Evolutionary conservation across 2,329 filamentous ascomycete genomes (phyloP).

Genomic region (Teratosphaeria pseudoeucalypti): DNA sequence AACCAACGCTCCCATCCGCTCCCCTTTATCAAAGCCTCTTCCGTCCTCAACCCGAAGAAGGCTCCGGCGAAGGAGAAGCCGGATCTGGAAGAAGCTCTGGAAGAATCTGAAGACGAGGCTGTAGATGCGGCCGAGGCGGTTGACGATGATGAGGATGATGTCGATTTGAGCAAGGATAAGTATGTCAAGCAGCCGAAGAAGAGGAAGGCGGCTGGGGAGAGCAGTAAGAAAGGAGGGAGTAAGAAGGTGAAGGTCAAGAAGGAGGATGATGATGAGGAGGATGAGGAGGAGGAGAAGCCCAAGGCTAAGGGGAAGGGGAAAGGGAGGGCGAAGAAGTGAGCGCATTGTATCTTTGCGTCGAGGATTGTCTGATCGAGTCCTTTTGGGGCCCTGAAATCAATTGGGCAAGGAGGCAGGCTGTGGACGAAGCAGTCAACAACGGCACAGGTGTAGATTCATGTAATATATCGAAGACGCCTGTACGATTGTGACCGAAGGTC

Average conservation of each 20-base stretch:
- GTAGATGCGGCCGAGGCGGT: slow-evolving; percentile 47
- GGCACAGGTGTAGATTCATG: too few relatives aligned
- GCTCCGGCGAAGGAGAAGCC: slow-evolving; percentile 64
- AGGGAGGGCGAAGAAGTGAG: neutral
- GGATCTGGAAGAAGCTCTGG: slow-evolving; percentile 90
- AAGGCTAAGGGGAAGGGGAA: slow-evolving; percentile 18
- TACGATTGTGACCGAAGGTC: too few relatives aligned
- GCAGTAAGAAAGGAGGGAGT: slow-evolving; percentile 34
- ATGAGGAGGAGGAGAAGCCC: slow-evolving; percentile 44
- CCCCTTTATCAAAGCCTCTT: slow-evolving; percentile 91
- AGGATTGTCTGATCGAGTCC: neutral
- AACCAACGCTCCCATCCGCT: slow-evolving; percentile 79
- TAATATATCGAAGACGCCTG: too few relatives aligned
- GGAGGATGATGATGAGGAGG: slow-evolving; percentile 29
- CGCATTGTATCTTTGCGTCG: neutral
- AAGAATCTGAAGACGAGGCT: slow-evolving; percentile 69
- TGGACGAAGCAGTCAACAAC: too few relatives aligned
- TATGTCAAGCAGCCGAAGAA: slow-evolving; percentile 88
- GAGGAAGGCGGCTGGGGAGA: slow-evolving; percentile 42
- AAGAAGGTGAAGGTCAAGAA: slow-evolving; percentile 32
- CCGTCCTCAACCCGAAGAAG: slow-evolving; percentile 61
- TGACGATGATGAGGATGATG: slow-evolving; percentile 61
- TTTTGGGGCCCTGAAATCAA: too few relatives aligned
- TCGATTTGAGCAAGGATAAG: slow-evolving; percentile 88
- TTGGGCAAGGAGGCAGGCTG: too few relatives aligned